A percentile compares a stretch with the other conserved stretches of the same genome.
Conservation (phyloP, 1,139 yeast species). For the Starmera stellimalicola region DNA sequence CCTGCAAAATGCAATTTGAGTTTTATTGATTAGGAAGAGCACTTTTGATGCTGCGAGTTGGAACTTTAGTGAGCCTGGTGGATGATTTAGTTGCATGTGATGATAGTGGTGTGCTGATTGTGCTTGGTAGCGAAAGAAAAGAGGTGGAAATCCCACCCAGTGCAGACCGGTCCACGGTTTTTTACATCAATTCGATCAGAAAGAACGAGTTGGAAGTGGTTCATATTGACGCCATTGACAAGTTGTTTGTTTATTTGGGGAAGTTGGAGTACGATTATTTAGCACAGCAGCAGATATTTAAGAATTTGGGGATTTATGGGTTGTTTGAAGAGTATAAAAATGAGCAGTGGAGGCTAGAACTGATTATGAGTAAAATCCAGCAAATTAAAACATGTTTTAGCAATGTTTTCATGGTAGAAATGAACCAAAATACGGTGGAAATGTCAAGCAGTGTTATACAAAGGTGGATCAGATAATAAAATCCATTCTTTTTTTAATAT, state of each 20-base stretch:
- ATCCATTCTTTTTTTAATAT: conserved; percentile 1
- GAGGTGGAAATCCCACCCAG: background rate
- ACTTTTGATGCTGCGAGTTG: no score
- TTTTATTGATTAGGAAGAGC: no score
- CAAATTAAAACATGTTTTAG: background rate
- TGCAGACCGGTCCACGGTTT: conserved; percentile 4
- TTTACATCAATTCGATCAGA: conserved; percentile 8
- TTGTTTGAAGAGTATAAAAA: background rate
- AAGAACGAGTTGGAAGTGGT: conserved; percentile 15
- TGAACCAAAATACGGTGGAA: no score
- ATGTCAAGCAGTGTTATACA: no score
- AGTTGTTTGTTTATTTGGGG: conserved; percentile 23
- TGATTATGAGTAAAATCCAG: conserved; percentile 4
- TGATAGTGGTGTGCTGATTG: background rate
- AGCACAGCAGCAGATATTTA: no score
- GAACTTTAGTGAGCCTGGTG: no score
- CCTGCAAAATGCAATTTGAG: no score
- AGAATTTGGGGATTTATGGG: background rate
- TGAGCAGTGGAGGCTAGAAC: background rate
- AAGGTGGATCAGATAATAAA: background rate
- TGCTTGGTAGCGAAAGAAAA: background rate
- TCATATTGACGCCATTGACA: conserved; percentile 19
- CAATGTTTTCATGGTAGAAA: conserved; percentile 1
- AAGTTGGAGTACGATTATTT: conserved; percentile 19
- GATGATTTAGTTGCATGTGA: background rate